Evolutionary conservation across 495 filamentous ascomycete genomes (phyloP).

Genomic region (Penicillium robsamsonii): DNA sequence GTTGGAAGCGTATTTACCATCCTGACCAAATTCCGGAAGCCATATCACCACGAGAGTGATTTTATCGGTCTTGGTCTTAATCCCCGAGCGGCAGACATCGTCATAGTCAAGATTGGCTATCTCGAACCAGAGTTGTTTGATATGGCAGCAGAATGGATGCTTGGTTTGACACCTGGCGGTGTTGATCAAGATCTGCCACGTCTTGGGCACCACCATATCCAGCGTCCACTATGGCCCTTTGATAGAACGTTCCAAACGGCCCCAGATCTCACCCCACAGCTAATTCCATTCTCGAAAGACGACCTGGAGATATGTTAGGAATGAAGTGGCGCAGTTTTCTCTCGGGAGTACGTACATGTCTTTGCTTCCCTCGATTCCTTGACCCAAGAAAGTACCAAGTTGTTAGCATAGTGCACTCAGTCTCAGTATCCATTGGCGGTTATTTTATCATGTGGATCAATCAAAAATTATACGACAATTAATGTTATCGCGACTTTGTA

Average conservation of each 20-base stretch:
- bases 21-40: constrained; percentile 55
- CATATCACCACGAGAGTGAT: constrained; percentile 55
- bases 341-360: background rate
- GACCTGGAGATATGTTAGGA: background rate
- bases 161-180: constrained; percentile 53
- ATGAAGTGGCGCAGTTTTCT: background rate
- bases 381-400: too few relatives aligned
- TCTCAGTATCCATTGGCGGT: too few relatives aligned
- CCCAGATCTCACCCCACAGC: constrained; percentile 39
- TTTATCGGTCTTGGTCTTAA: constrained; percentile 50
- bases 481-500: too few relatives aligned
- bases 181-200: constrained; percentile 54
- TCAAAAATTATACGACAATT: too few relatives aligned
- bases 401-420: too few relatives aligned
- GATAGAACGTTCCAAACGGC: constrained; percentile 37
- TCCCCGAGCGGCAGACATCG: constrained; percentile 49
- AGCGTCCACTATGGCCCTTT: constrained; percentile 57
- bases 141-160: constrained; percentile 57
- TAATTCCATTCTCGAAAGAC: constrained; percentile 47
- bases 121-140: constrained; percentile 56
- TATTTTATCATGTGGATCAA: too few relatives aligned
- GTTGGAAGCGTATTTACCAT: constrained; percentile 55
- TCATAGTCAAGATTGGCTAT: constrained; percentile 61
- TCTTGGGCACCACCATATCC: constrained; percentile 49
- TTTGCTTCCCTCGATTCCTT: background rate